Evolutionary conservation across 2,329 filamentous ascomycete species (phyloP).

Genomic region (Plenodomus tracheiphilus): DNA sequence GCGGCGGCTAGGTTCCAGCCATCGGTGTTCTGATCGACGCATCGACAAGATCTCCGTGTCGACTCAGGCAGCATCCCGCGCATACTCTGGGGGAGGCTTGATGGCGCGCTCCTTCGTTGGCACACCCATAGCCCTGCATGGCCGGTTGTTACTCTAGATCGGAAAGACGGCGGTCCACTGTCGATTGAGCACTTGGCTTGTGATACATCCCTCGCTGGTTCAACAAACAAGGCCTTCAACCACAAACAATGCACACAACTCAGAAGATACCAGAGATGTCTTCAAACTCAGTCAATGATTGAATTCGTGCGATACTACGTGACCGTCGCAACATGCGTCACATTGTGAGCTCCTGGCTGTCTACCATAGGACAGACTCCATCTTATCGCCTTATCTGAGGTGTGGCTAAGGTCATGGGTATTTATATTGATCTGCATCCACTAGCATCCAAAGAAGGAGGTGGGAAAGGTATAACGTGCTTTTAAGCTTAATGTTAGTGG

Average conservation of each 20-base stretch:
- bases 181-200: too few species aligned
- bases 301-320: too few species aligned
- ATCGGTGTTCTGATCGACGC: constrained; percentile 7
- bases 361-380: too few species aligned
- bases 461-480: constrained; percentile 31
- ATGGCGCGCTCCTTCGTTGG: neutral
- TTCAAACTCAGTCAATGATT: too few species aligned
- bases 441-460: constrained; percentile 37
- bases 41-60: constrained; percentile 5
- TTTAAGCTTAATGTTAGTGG: constrained; percentile 42
- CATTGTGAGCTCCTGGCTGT: too few species aligned
- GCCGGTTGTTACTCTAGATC: neutral
- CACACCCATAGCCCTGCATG: neutral
- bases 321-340: too few species aligned
- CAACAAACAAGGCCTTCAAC: too few species aligned
- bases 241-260: too few species aligned
- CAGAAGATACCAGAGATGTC: too few species aligned
- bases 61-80: constrained; percentile 3
- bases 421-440: constrained; percentile 34
- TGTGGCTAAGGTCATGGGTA: constrained; percentile 22
- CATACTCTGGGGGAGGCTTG: neutral
- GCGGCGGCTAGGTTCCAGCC: neutral
- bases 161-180: neutral
- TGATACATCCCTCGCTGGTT: too few species aligned
- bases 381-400: constrained; percentile 32